Conservation (phyloP, 768 basidiomycete species). For the Auriscalpium vulgare region DNA sequence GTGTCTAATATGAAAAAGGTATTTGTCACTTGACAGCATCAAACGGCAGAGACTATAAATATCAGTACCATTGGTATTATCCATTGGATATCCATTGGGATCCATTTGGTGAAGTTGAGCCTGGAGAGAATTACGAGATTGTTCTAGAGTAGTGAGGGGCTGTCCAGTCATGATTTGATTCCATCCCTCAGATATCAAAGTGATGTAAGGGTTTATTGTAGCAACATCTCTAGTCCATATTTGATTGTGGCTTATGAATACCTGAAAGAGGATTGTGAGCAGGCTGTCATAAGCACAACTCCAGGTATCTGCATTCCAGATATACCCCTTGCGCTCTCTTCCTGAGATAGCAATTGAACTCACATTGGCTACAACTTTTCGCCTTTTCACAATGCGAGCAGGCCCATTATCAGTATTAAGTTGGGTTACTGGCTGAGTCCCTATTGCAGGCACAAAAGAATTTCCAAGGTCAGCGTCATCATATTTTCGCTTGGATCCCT, state of each 20-base stretch:
- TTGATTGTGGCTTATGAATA: background rate
- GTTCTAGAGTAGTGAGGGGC: background rate
- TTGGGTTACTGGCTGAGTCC: background rate
- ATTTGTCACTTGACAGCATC: background rate
- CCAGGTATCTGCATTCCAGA: background rate
- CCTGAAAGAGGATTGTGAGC: background rate
- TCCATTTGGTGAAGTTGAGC: background rate
- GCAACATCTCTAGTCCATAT: background rate
- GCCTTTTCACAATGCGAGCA: background rate
- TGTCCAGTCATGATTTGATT: background rate
- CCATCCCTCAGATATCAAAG: background rate
- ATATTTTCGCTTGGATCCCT: background rate
- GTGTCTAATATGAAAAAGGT: background rate
- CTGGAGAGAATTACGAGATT: background rate
- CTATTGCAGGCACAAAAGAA: background rate
- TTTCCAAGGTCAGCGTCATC: background rate
- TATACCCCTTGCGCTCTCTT: background rate
- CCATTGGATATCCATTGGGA: background rate
- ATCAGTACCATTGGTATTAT: background rate
- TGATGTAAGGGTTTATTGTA: background rate
- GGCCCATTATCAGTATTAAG: background rate
- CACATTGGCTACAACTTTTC: background rate
- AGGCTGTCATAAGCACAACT: constrained; percentile 9
- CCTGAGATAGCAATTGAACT: too few species aligned
- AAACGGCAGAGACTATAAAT: background rate